Evolutionary conservation across 805 yeast species (phyloP).

Genomic region (Saccharomycopsis oosterbeekiorum): DNA sequence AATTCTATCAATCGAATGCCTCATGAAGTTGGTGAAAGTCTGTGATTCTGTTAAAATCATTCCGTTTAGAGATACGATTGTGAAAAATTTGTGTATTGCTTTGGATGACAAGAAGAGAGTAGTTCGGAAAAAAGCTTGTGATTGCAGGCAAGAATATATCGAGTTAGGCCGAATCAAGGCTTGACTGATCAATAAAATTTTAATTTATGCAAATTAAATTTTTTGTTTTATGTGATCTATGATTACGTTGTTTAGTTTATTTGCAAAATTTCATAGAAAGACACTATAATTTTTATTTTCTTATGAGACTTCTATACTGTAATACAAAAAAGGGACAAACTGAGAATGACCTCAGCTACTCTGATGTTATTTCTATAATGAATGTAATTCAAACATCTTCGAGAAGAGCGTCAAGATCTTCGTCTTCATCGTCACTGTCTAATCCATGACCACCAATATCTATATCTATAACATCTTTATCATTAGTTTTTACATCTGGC

Average conservation of each 20-base stretch:
- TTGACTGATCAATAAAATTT: background rate
- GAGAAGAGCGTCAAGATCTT: constrained; percentile 11
- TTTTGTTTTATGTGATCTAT: no score
- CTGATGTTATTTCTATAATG: background rate
- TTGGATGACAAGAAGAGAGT: constrained; percentile 67
- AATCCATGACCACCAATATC: background rate
- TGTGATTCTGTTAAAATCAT: constrained; percentile 33
- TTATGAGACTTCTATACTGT: no score
- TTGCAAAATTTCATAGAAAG: no score
- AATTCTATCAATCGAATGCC: constrained; percentile 44
- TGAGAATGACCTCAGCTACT: no score
- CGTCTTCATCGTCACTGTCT: constrained; percentile 5
- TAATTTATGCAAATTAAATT: background rate
- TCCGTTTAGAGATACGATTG: constrained; percentile 42
- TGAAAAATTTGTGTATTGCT: constrained; percentile 37
- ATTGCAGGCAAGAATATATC: constrained; percentile 67
- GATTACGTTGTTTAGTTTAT: no score
- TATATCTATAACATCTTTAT: background rate
- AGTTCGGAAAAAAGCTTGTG: constrained; percentile 69
- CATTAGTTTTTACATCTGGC: background rate
- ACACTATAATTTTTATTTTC: no score
- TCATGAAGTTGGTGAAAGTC: constrained; percentile 36
- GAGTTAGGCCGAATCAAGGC: constrained; percentile 28
- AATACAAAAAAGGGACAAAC: background rate
- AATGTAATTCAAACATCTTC: constrained; percentile 7